A percentile compares a stretch with the other conserved stretches of the same genome.
Conservation (phyloP, 192 early-diverging fungal genomes). For the Spizellomyces punctatus region DNA sequence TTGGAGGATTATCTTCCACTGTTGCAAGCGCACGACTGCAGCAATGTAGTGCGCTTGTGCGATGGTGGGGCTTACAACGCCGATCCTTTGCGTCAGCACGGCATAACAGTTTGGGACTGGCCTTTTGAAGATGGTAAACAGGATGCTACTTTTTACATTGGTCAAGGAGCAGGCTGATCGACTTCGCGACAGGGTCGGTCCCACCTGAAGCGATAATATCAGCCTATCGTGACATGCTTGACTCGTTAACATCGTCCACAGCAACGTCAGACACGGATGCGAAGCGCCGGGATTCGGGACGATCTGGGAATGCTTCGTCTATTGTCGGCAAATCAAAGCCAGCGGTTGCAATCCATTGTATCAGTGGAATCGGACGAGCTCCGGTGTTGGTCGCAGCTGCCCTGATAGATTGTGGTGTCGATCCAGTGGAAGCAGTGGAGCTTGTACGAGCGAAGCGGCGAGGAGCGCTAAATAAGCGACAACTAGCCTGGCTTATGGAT, state of each 20-base stretch:
- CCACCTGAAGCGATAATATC: conserved; percentile 38
- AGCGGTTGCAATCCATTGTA: conserved; percentile 80
- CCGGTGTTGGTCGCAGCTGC: conserved; percentile 85
- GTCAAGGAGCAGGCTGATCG: not conserved
- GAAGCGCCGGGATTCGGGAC: too few relatives aligned
- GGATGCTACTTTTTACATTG: not conserved
- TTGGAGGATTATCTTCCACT: not conserved
- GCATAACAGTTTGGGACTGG: conserved; percentile 77
- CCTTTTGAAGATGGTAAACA: conserved; percentile 82
- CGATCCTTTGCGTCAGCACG: conserved; percentile 58
- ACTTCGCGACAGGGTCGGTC: conserved; percentile 46
- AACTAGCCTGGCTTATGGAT: conserved; percentile 65
- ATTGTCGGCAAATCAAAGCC: conserved; percentile 1
- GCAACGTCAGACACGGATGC: not conserved
- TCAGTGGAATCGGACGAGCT: conserved; percentile 93
- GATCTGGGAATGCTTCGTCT: too few relatives aligned
- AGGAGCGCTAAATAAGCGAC: conserved; percentile 74
- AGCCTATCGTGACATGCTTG: conserved; percentile 63
- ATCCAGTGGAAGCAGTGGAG: conserved; percentile 70
- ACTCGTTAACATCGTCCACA: conserved; percentile 16
- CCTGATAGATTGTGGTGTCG: conserved; percentile 75
- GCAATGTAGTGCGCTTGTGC: conserved; percentile 82
- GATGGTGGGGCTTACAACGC: conserved; percentile 74
- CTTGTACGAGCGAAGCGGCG: conserved; percentile 68
- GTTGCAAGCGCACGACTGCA: conserved; percentile 49